Base-by-base conservation (phyloP, 306 rosid species). In the Canavalia gladiata region DNA sequence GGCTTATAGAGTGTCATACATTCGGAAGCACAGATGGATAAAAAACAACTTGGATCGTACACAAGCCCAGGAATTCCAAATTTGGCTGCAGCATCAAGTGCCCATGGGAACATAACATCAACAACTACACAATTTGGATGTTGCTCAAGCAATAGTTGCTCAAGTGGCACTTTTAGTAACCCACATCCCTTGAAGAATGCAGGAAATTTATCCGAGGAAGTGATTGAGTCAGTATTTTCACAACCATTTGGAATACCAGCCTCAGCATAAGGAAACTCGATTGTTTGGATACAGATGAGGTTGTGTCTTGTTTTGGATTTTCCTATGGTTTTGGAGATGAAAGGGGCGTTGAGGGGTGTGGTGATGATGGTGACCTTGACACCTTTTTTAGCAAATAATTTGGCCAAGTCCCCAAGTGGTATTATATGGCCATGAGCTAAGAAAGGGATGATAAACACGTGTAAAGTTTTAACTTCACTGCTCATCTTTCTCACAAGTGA, bases 391-490 rank as follows among this genome's bases (percentile, higher is more conserved):
- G 87, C 80, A 56, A 91, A 86, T 72, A 83, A 59, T 62, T 86
- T 77, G 52, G 92, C 93, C 75, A 85, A 77, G 49, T 81, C 83
- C 12, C 51, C 0, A 0, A 13, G 43, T 5, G 81, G 88, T 2
- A 51, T 78, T 0, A 77, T 31, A 34, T 81, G 83, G 50, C 93
- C 92, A 2, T 76, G 87, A 41, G 71, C 88, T 6, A 86, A 12
- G 65, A 84, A 77, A 8, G 91, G 92, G 47, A 91, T 77, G 84
- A 91, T 84, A 67, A 89, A 80, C 1, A 81, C 28, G 55, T 79
- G 89, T 3, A 83, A 55, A 35, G 76, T 30, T 1, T 3, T 8
- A 43, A 1, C 0, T 45, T 86, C 55, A 74, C 1, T 2, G 0
- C 5, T 70, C 86, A 82, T 69, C 6, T 77, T 82, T 69, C 33